Evolutionary conservation across 1,284 basidiomycete genomes (phyloP), one percentile per base, ranked within the genome.

Genomic region (Cutaneotrichosporon sp.): DNA sequence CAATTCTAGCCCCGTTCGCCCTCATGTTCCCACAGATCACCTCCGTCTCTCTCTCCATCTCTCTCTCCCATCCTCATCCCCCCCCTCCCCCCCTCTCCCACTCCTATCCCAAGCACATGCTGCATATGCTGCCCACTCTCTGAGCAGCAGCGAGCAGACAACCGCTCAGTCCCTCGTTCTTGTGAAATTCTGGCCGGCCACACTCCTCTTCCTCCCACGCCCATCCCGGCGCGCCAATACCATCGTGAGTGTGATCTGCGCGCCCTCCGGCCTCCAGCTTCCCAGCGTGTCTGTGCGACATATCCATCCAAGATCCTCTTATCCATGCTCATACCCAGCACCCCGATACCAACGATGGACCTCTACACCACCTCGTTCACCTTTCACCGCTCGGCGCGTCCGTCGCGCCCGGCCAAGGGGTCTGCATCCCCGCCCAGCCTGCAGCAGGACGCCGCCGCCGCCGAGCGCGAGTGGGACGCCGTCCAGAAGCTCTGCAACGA

Each of bases 401-500:
- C 52, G 52, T 13, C 64, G 60, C 56, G 46, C 57, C 45, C 57
- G 38, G 54, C 60, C 27, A 63, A 55, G 49, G 60, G 65, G 31
- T 60, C 60, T 4, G 72, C 76, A 63, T 54, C 70, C 61, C 55
- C 72, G 46, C 63, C 70, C 22, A 66, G 67, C 27, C 59, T 64
- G 13, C 62, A 63, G 7, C 61, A 58, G 22, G 59, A 64, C 25
- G 63, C 68, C 7, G 66, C 67, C 16, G 68, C 72, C 54, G 65
- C 67, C 27, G 72, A 79, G 59, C 70, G 69, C 62, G 73, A 78
- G 34, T 73, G 78, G 74, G 89, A 92, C 54, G 86, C 89, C 46
- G 86, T 95, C 65, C 89, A 92, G 78, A 89, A 90, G 74, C 85
- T 94, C 56, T 87, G 84, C 58, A 83, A 90, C 80, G 87, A 90